phyloP scores from a whole-genome alignment of 176 grass and related monocot genomes.

The Metroxylon sagu region DNA sequence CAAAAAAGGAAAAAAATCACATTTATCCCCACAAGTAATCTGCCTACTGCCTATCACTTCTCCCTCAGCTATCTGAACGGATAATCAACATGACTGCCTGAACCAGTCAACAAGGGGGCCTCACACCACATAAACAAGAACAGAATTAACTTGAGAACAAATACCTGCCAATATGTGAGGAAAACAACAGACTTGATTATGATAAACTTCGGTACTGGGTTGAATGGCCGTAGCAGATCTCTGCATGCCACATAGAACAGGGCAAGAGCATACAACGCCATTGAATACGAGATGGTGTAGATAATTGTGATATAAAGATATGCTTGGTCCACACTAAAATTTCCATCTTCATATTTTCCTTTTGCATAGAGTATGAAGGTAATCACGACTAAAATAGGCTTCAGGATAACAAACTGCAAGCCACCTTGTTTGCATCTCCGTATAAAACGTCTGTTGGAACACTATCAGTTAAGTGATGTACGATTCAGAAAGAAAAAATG shows the following conservation, averaged over 20 bases:
- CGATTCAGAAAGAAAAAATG: background rate
- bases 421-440: conserved; percentile 97
- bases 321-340: conserved; percentile 87
- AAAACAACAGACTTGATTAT: conserved; percentile 98
- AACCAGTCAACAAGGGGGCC: background rate
- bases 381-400: conserved; percentile 95
- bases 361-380: conserved; percentile 93
- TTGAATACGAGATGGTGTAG: conserved; percentile 87
- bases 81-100: background rate
- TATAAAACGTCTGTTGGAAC: conserved; percentile 83
- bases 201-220: conserved; percentile 93
- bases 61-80: background rate
- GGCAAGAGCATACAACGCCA: conserved; percentile 80
- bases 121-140: background rate
- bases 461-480: background rate
- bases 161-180: conserved; percentile 99
- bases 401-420: conserved; percentile 97
- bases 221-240: conserved; percentile 82
- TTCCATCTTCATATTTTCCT: conserved; percentile 83
- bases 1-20: no score
- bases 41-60: no score
- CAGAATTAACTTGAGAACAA: background rate
- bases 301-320: conserved; percentile 99
- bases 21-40: no score
- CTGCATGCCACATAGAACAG: conserved; percentile 93